phyloP scores from a whole-genome alignment of 2,329 filamentous ascomycete species.

The Talaromyces sp. region DNA sequence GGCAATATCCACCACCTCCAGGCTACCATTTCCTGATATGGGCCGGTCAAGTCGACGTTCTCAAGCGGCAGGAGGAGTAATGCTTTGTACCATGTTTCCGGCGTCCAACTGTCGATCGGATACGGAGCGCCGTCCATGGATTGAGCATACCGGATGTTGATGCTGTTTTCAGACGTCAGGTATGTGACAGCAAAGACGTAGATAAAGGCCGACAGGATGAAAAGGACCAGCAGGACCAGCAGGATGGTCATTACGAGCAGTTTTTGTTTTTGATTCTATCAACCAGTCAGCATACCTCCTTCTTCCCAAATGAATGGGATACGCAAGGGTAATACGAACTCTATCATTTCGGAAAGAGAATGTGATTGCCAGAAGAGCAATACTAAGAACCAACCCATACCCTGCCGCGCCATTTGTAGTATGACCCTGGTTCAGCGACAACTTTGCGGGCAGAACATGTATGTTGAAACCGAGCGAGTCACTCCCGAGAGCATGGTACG shows the following conservation, averaged over 20 bases:
- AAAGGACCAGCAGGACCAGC: background rate
- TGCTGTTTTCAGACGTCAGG: background rate
- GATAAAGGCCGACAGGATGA: conserved; percentile 1
- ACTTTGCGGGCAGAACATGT: conserved; percentile 8
- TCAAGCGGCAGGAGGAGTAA: conserved; percentile 2
- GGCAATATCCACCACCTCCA: conserved; percentile 4
- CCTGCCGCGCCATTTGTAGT: conserved; percentile 7
- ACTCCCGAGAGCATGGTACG: background rate
- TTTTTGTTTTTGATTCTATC: conserved; percentile 2
- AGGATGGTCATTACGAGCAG: background rate
- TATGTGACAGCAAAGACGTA: conserved; percentile 8
- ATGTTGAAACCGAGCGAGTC: background rate
- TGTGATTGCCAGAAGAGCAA: background rate
- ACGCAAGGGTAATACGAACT: background rate
- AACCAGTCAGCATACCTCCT: background rate
- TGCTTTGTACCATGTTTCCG: conserved; percentile 9
- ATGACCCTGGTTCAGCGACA: conserved; percentile 8
- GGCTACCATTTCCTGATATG: conserved; percentile 4
- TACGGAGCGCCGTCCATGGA: background rate
- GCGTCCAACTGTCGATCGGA: conserved; percentile 8
- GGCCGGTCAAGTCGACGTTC: background rate
- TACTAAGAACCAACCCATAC: conserved; percentile 5
- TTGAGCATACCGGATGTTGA: conserved; percentile 1
- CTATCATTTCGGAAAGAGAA: background rate
- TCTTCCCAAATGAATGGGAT: background rate